Conservation (phyloP, 768 basidiomycete genomes). For the Hygrophorus pudorinus region DNA sequence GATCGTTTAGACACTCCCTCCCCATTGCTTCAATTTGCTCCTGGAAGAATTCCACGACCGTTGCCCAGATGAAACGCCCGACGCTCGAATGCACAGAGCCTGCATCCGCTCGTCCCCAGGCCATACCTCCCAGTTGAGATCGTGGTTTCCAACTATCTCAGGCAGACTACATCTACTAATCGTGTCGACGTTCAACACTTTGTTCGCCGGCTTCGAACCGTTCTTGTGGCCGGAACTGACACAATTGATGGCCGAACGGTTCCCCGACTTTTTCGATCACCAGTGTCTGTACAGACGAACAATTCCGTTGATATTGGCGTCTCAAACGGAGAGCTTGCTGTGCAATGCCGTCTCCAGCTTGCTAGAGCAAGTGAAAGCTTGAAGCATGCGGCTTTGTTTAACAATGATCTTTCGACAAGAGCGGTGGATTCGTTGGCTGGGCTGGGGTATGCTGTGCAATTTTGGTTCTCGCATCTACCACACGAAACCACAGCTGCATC, state of each 20-base stretch:
- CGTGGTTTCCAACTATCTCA: constrained; percentile 8
- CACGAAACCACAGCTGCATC: no score
- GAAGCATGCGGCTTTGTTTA: no score
- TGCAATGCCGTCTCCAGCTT: background rate
- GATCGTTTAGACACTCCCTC: no score
- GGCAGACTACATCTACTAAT: background rate
- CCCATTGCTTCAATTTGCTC: no score
- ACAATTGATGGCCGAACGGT: constrained; percentile 7
- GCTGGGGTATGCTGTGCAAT: no score
- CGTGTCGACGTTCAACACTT: constrained; percentile 9
- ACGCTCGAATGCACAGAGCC: no score
- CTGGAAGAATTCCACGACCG: no score
- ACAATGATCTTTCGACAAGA: no score
- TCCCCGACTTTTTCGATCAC: constrained; percentile 11
- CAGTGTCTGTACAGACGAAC: background rate
- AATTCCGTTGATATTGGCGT: background rate
- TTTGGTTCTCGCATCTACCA: no score
- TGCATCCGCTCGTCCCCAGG: constrained; percentile 7
- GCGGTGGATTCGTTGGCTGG: no score
- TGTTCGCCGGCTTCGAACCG: constrained; percentile 12
- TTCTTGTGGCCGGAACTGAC: constrained; percentile 10
- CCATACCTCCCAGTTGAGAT: constrained; percentile 8
- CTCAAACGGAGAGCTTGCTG: background rate
- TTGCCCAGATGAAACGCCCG: no score
- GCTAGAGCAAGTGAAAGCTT: no score